phyloP scores from a whole-genome alignment of 257 asterid genomes.

The Solanum rostratum region DNA sequence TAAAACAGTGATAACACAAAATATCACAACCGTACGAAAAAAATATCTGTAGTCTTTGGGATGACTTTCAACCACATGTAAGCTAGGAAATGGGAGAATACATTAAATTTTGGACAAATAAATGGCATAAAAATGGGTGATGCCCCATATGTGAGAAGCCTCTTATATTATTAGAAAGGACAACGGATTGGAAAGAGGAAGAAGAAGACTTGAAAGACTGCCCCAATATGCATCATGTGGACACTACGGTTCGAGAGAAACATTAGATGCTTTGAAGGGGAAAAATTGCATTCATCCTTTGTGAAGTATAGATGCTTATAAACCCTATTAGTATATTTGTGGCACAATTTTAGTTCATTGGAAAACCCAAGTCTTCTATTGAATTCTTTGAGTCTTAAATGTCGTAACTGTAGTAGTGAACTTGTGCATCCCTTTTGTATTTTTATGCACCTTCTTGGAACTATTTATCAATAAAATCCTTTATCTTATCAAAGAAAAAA shows the following conservation, averaged over 20 bases:
- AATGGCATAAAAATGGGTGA: neutral
- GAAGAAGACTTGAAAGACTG: neutral
- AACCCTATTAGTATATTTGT: neutral
- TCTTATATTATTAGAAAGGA: neutral
- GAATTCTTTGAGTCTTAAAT: neutral
- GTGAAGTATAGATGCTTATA: neutral
- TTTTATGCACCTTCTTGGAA: neutral
- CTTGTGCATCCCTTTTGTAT: neutral
- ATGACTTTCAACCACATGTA: neutral
- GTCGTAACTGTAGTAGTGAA: neutral
- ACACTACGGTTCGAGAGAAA: neutral
- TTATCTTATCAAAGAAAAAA: neutral
- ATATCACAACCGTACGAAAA: neutral
- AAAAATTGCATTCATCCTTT: neutral
- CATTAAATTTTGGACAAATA: neutral
- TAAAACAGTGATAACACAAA: neutral
- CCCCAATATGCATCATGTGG: neutral
- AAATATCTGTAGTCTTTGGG: neutral
- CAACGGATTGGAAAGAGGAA: neutral
- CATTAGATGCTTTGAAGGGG: neutral
- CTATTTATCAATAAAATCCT: neutral
- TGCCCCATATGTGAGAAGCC: neutral
- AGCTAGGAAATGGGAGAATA: neutral
- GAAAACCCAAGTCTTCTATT: neutral
- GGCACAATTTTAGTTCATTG: neutral